Conservation (phyloP, 2,329 filamentous ascomycete genomes). For the Pseudomassariella vexata region DNA sequence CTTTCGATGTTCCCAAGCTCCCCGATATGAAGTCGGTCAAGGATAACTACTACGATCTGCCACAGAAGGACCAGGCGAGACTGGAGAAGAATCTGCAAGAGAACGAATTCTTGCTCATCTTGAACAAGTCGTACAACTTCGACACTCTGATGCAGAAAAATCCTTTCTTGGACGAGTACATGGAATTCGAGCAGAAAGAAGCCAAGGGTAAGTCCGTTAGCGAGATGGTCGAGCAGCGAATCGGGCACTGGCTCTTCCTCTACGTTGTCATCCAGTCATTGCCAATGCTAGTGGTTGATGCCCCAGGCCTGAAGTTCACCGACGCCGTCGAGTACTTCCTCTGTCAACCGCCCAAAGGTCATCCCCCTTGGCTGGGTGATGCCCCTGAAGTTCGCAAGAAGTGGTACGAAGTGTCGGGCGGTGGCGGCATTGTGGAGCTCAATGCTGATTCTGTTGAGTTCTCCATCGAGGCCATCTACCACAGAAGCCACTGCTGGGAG, state of each 20-base stretch:
- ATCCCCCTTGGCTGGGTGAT: conserved; percentile 68
- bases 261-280: conserved; percentile 73
- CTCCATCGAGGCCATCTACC: conserved; percentile 27
- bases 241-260: conserved; percentile 76
- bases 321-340: conserved; percentile 78
- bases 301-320: conserved; percentile 61
- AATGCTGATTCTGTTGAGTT: conserved; percentile 52
- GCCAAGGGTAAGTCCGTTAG: conserved; percentile 56
- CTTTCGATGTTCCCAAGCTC: conserved; percentile 78
- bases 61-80: conserved; percentile 69
- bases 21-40: conserved; percentile 64
- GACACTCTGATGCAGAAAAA: conserved; percentile 55
- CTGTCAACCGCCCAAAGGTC: conserved; percentile 67
- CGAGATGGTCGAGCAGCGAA: conserved; percentile 66
- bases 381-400: conserved; percentile 58
- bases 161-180: conserved; percentile 65
- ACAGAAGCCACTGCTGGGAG: conserved; percentile 28
- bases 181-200: conserved; percentile 64
- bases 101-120: conserved; percentile 68
- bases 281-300: conserved; percentile 73
- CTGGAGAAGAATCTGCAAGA: conserved; percentile 68
- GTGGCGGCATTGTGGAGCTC: conserved; percentile 50
- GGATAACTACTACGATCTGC: conserved; percentile 57
- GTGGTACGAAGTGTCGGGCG: conserved; percentile 71
- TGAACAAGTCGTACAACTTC: conserved; percentile 78